phyloP scores from a whole-genome alignment of 129 eudicot genomes.

The sunflower (Helianthus annuus) region DNA sequence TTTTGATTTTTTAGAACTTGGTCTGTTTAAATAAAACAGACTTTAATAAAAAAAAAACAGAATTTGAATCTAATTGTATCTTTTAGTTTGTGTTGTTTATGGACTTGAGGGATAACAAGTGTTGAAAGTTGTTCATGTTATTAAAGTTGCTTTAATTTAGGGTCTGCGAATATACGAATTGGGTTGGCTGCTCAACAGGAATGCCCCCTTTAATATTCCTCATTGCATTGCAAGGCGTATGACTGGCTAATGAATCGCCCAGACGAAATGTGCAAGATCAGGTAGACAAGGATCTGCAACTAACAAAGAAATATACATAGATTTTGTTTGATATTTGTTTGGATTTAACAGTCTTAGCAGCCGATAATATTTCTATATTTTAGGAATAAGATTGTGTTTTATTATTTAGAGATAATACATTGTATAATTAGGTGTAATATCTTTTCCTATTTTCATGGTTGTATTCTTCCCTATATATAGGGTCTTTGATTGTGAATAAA shows the following conservation, averaged over 20 bases:
- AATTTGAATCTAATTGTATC: neutral
- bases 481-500: no score
- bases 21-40: no score
- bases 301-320: neutral
- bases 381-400: no score
- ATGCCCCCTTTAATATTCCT: conserved; percentile 68
- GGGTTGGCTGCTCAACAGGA: conserved; percentile 90
- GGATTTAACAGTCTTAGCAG: conserved; percentile 52
- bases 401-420: no score
- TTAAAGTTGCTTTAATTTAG: conserved; percentile 33
- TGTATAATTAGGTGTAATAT: no score
- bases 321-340: conserved; percentile 6
- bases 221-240: conserved; percentile 93
- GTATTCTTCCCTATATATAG: no score
- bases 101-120: neutral
- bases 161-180: conserved; percentile 75
- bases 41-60: no score
- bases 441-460: no score
- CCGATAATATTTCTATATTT: no score
- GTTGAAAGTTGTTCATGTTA: neutral
- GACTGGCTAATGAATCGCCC: conserved; percentile 61
- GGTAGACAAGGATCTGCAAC: conserved; percentile 27
- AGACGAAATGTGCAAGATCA: conserved; percentile 76
- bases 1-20: no score
- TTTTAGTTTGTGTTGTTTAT: neutral